Evolutionary conservation across 2,329 filamentous ascomycete species (phyloP).

Genomic region (Calonectria pseudoturangicola): DNA sequence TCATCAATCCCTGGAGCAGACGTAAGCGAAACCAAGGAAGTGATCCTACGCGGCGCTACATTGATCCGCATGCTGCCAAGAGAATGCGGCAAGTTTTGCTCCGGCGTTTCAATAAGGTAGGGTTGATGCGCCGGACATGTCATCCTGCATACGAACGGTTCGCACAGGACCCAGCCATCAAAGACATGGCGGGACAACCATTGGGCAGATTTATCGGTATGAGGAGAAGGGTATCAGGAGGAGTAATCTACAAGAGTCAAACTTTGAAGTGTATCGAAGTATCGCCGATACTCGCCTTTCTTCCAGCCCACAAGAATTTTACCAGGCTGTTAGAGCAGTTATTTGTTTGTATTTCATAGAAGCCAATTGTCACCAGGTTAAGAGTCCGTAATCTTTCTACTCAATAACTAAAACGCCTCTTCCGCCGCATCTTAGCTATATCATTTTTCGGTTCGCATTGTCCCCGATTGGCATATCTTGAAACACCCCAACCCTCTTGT

Average conservation of each 20-base stretch:
- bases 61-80: constrained; percentile 1
- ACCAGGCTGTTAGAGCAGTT: too few species aligned
- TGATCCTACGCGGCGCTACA: background rate
- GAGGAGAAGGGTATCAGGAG: background rate
- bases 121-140: background rate
- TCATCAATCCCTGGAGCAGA: background rate
- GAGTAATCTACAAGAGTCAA: background rate
- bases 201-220: background rate
- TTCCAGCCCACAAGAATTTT: too few species aligned
- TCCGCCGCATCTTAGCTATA: too few species aligned
- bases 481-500: background rate
- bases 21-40: constrained; percentile 4
- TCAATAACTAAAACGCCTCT: too few species aligned
- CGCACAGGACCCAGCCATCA: background rate
- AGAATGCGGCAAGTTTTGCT: background rate
- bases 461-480: background rate
- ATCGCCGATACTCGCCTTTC: too few species aligned
- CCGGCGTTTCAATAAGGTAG: background rate
- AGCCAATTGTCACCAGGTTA: too few species aligned
- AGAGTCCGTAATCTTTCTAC: too few species aligned
- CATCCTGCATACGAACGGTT: background rate
- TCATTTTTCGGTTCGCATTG: background rate
- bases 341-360: too few species aligned
- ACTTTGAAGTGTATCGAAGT: too few species aligned
- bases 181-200: background rate